Base-by-base conservation (phyloP, 176 grass and related monocot species). In the Aegilops tauschii region DNA sequence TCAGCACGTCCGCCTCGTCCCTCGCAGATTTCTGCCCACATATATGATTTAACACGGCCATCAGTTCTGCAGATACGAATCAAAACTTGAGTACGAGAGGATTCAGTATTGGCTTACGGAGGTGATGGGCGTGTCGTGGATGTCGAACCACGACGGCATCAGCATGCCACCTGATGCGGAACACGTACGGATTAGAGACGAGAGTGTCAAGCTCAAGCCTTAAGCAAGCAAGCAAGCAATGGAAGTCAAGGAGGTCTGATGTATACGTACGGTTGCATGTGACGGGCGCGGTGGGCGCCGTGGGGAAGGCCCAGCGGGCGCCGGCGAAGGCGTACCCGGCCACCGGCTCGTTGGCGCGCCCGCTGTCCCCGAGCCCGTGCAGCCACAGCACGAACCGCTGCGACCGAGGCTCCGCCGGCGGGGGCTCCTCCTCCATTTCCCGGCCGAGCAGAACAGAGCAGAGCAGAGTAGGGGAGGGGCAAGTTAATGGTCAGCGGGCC, bases 61-160 rank as follows among this genome's bases (percentile, higher is more conserved):
- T 44, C 40, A 44, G 44, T 45, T 45, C 10, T 45, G 44, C 44
- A 45, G 11, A 45, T 4, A 3, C 9, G 44, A 45, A 36, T 45
- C 39, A 42, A 10, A 8, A 42, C 39, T 42, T 42, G 40, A 45
- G 11, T 3, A 45, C 11, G 11, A 4, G 45, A 47, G 4, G 45
- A 47, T 47, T 47, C 0, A 14, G 12, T 13, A 0, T 47, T 66
- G 4, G 12, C 82, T 90, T 83, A 90, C 90, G 7, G 87, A 84
- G 73, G 84, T 87, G 20, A 97, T 92, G 28, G 92, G 95, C 40
- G 87, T 47, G 37, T 91, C 82, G 81, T 88, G 90, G 65, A 94
- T 91, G 65, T 97, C 87, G 76, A 94, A 94, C 92, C 95, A 97
- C 75, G 87, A 97, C 69, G 91, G 87, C 95, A 94, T 93, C 5